Percentiles rank a stretch among this genome's conserved stretches.
Conservation (phyloP, 2,329 filamentous ascomycete genomes). For the Cladosporium sp. region DNA sequence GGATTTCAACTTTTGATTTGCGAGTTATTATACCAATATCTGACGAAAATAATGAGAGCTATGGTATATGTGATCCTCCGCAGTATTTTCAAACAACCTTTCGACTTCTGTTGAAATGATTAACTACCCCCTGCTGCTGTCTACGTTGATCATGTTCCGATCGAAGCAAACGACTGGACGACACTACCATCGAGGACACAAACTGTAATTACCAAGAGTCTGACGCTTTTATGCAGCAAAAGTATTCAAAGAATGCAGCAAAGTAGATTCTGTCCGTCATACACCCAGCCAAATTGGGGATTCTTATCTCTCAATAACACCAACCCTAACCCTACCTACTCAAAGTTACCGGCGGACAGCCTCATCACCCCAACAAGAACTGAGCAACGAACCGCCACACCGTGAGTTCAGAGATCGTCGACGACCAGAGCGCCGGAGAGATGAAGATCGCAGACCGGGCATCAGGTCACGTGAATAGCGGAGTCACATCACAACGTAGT, state of each 20-base stretch:
- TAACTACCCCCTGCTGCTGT: not conserved
- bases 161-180: not conserved
- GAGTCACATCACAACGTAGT: too few species aligned
- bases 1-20: conserved; percentile 43
- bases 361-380: too few species aligned
- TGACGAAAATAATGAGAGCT: not conserved
- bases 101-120: not conserved
- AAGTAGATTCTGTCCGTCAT: not conserved
- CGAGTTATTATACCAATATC: not conserved
- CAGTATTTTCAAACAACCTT: not conserved
- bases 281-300: not conserved
- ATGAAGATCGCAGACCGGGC: too few species aligned
- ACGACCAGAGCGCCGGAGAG: too few species aligned
- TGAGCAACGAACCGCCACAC: too few species aligned
- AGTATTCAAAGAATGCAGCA: not conserved
- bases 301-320: not conserved
- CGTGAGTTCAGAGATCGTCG: too few species aligned
- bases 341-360: not conserved
- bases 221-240: not conserved
- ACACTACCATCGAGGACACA: not conserved
- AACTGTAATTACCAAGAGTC: not conserved
- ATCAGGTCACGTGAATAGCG: too few species aligned
- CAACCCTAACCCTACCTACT: not conserved
- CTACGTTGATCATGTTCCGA: too few species aligned
- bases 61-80: not conserved